These are phyloP conservation scores for Trametes villosa DNA, from an alignment of 768 basidiomycete species.

Conservation along the genomic window DNA sequence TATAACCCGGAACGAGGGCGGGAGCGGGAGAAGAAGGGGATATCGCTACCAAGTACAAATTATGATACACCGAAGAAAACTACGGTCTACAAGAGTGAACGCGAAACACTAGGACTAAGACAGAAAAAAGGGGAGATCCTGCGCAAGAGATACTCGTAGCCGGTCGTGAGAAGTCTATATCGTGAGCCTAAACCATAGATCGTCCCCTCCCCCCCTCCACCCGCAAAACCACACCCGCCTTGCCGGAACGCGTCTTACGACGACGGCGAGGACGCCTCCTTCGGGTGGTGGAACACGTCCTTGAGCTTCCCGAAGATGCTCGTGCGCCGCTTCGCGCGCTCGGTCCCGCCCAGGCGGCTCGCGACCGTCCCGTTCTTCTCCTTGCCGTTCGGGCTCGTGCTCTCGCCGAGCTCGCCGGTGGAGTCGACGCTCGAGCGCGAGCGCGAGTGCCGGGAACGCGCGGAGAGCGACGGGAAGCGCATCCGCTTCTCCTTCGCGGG, in stretches of 20 bases:
- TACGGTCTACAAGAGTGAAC: conserved; percentile 10
- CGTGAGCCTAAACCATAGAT: conserved; percentile 10
- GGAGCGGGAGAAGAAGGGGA: neutral
- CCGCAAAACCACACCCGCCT: neutral
- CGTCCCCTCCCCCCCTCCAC: neutral
- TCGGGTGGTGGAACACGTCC: conserved; percentile 29
- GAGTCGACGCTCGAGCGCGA: conserved; percentile 20
- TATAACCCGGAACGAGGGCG: neutral
- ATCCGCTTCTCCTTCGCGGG: conserved; percentile 28
- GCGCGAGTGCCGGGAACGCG: conserved; percentile 25
- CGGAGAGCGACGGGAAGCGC: conserved; percentile 36
- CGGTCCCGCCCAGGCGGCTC: conserved; percentile 21
- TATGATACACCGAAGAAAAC: conserved; percentile 10
- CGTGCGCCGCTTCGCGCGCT: conserved; percentile 33
- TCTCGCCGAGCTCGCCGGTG: conserved; percentile 20
- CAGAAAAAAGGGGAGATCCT: neutral
- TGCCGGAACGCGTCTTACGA: neutral
- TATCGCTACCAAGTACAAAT: conserved; percentile 5
- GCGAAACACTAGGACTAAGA: neutral
- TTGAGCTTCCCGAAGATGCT: conserved; percentile 40
- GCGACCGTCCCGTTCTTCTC: conserved; percentile 6
- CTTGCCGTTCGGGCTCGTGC: conserved; percentile 8
- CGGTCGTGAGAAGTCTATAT: conserved; percentile 22
- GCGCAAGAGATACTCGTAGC: conserved; percentile 7
- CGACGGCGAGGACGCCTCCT: conserved; percentile 12